A percentile compares a stretch with the other conserved stretches of the same genome.
Evolutionary conservation across 768 basidiomycete genomes (phyloP).

Genomic region (Mycena indigotica): DNA sequence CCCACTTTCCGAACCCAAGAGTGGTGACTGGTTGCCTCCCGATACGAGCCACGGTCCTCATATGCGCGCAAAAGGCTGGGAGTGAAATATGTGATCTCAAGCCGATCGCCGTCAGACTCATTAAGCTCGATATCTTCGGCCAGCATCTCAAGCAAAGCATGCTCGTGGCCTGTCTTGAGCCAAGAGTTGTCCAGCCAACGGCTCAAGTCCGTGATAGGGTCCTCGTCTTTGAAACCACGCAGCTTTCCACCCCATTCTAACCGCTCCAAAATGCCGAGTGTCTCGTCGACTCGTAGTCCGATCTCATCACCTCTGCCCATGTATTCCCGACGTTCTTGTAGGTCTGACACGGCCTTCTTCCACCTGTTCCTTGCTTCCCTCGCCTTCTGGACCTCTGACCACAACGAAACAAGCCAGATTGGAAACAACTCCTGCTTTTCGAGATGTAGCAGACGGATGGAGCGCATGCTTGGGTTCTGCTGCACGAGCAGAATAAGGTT

Average conservation of each 20-base stretch:
- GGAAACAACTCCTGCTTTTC: constrained; percentile 1
- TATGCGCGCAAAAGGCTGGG: neutral
- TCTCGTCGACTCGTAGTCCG: neutral
- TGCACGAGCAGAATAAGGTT: neutral
- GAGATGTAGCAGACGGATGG: neutral
- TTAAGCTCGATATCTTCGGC: constrained; percentile 4
- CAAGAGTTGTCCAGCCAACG: constrained; percentile 12
- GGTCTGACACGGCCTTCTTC: neutral
- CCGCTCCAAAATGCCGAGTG: neutral
- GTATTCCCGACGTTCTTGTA: too few species aligned
- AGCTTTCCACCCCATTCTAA: too few species aligned
- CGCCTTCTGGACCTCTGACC: neutral
- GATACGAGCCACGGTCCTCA: constrained; percentile 1
- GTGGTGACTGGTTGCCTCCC: neutral
- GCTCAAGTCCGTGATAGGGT: too few species aligned
- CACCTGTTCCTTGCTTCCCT: constrained; percentile 1
- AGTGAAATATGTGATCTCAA: neutral
- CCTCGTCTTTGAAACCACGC: too few species aligned
- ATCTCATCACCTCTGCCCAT: neutral
- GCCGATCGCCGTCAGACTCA: neutral
- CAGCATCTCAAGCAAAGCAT: constrained; percentile 1
- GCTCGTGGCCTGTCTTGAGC: constrained; percentile 8
- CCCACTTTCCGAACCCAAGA: constrained; percentile 14
- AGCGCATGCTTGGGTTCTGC: neutral
- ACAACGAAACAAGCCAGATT: constrained; percentile 1